Evolutionary conservation across 257 asterid genomes (phyloP).

Genomic region (Rubia yunnanensis): DNA sequence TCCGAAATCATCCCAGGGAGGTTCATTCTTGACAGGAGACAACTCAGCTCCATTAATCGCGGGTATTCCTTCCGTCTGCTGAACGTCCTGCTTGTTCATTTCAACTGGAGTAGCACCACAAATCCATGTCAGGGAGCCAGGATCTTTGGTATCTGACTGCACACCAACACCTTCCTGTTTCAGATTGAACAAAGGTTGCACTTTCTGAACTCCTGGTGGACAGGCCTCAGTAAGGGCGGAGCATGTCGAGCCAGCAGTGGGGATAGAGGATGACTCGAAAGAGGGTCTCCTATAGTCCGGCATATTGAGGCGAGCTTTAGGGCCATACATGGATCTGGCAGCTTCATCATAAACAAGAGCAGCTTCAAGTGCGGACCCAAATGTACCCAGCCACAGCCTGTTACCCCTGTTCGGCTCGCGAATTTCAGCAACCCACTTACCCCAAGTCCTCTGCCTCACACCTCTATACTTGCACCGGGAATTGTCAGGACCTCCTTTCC

Average conservation of each 20-base stretch:
- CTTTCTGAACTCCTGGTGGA: background rate
- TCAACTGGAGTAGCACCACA: constrained; percentile 18
- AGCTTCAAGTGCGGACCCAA: constrained; percentile 24
- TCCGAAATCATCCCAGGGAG: background rate
- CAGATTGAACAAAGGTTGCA: background rate
- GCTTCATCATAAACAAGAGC: constrained; percentile 37
- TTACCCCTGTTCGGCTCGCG: constrained; percentile 30
- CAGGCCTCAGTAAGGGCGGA: constrained; percentile 42
- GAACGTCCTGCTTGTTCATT: constrained; percentile 15
- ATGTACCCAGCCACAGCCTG: constrained; percentile 38
- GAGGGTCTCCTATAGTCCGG: constrained; percentile 5
- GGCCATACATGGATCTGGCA: constrained; percentile 33
- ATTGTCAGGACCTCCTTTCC: constrained; percentile 24
- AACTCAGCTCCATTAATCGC: background rate
- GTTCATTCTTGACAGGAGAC: background rate
- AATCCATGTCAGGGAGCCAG: background rate
- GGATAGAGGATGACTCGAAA: constrained; percentile 10
- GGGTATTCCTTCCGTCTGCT: background rate
- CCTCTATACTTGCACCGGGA: constrained; percentile 27
- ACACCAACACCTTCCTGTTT: constrained; percentile 17
- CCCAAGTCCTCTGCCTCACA: constrained; percentile 39
- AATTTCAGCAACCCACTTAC: constrained; percentile 42
- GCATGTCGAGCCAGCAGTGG: constrained; percentile 27
- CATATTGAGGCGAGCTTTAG: constrained; percentile 25
- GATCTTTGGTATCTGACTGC: background rate